phyloP scores from a whole-genome alignment of 2,329 filamentous ascomycete species.

The Botrytis sinoallii region DNA sequence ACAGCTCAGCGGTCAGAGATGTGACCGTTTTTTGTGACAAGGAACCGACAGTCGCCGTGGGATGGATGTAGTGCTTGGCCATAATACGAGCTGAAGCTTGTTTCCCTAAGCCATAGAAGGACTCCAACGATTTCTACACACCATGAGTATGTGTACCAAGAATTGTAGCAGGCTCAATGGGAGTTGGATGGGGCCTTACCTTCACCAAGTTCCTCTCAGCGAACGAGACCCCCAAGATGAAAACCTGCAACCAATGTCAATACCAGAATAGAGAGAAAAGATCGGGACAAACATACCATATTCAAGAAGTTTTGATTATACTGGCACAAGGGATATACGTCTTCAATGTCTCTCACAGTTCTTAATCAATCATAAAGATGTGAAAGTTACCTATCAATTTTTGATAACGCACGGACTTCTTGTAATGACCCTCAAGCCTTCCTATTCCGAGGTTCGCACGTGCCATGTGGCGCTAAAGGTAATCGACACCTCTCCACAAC shows the following conservation, averaged over 20 bases:
- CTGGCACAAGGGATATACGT: background rate
- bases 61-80: slow-evolving; percentile 85
- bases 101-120: slow-evolving; percentile 82
- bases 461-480: slow-evolving; percentile 25
- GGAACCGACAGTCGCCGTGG: slow-evolving; percentile 72
- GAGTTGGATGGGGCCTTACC: slow-evolving; percentile 48
- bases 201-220: slow-evolving; percentile 77
- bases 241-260: slow-evolving; percentile 47
- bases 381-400: slow-evolving; percentile 16
- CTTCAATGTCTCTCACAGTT: slow-evolving; percentile 9
- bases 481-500: slow-evolving; percentile 37
- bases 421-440: background rate
- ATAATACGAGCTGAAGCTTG: slow-evolving; percentile 70
- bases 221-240: slow-evolving; percentile 86
- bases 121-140: slow-evolving; percentile 67
- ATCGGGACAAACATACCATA: slow-evolving; percentile 29
- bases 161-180: background rate
- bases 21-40: slow-evolving; percentile 74
- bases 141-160: background rate
- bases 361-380: slow-evolving; percentile 18
- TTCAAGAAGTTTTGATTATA: slow-evolving; percentile 18
- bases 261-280: background rate
- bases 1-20: slow-evolving; percentile 78
- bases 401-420: slow-evolving; percentile 22
- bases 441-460: slow-evolving; percentile 21